phyloP scores from a whole-genome alignment of 2,329 filamentous ascomycete species.

The Arthrobotrys entomopaga region DNA sequence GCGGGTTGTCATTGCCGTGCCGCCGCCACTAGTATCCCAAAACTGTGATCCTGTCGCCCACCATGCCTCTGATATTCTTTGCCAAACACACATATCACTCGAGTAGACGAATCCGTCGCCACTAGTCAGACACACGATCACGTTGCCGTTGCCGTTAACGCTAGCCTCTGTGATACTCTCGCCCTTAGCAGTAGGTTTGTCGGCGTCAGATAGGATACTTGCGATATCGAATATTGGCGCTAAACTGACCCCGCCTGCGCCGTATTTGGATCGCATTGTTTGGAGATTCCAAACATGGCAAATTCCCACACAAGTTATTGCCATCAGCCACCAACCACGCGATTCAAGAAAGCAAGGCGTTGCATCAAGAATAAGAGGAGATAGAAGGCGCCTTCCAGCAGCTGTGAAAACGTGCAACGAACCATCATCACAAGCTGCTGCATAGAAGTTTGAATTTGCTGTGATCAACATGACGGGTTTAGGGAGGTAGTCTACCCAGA shows the following conservation, averaged over 20 bases:
- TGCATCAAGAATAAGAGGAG: slow-evolving; percentile 85
- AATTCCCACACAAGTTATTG: slow-evolving; percentile 86
- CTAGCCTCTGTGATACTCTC: slow-evolving; percentile 91
- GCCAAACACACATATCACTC: slow-evolving; percentile 86
- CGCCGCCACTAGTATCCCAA: slow-evolving; percentile 92
- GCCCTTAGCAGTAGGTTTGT: slow-evolving; percentile 70
- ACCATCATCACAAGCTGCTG: slow-evolving; percentile 91
- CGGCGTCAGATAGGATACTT: slow-evolving; percentile 76
- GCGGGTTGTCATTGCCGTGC: slow-evolving; percentile 69
- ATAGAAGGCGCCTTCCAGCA: slow-evolving; percentile 84
- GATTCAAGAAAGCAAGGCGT: slow-evolving; percentile 95
- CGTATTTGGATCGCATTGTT: slow-evolving; percentile 80
- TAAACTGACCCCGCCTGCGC: slow-evolving; percentile 68
- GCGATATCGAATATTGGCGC: slow-evolving; percentile 90
- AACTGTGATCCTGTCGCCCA: slow-evolving; percentile 98
- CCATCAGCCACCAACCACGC: slow-evolving; percentile 86
- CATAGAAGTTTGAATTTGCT: slow-evolving; percentile 90
- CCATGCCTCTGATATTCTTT: slow-evolving; percentile 95
- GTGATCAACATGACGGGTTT: slow-evolving; percentile 87
- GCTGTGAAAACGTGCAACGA: slow-evolving; percentile 91
- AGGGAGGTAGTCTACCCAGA: slow-evolving; percentile 96
- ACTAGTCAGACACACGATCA: slow-evolving; percentile 91
- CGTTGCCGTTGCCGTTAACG: slow-evolving; percentile 84
- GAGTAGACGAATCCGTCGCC: slow-evolving; percentile 95
- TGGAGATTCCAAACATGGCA: slow-evolving; percentile 94